Percentiles rank a stretch among this genome's conserved stretches.
These are phyloP conservation scores for Chernovozyma aurita DNA, from an alignment of 1,139 yeast genomes.

Conservation along the genomic window DNA sequence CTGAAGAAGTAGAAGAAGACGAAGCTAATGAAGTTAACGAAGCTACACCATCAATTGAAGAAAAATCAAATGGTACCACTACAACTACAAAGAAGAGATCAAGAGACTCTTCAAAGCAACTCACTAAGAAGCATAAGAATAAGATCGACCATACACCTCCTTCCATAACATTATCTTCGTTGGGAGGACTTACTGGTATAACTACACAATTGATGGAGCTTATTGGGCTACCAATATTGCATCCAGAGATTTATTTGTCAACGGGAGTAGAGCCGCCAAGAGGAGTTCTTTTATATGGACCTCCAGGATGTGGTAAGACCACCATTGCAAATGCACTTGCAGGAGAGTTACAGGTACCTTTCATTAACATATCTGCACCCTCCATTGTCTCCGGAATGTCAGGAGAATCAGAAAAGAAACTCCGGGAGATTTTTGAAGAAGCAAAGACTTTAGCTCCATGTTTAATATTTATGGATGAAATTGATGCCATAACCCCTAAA, in stretches of 20 bases:
- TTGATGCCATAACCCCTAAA: slow-evolving; percentile 97
- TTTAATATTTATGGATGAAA: slow-evolving; percentile 87
- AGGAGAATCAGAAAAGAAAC: slow-evolving; percentile 95
- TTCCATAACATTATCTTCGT: slow-evolving; percentile 55
- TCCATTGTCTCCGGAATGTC: slow-evolving; percentile 99
- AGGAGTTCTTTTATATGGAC: slow-evolving; percentile 92
- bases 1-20: too few relatives aligned
- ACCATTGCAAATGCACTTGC: slow-evolving; percentile 95
- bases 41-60: not conserved
- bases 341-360: slow-evolving; percentile 91
- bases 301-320: slow-evolving; percentile 99
- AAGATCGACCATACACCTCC: slow-evolving; percentile 67
- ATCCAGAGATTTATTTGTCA: slow-evolving; percentile 82
- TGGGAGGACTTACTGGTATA: slow-evolving; percentile 88
- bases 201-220: slow-evolving; percentile 83
- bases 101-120: slow-evolving; percentile 22
- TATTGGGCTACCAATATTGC: slow-evolving; percentile 85
- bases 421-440: slow-evolving; percentile 89
- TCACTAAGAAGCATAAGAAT: slow-evolving; percentile 40
- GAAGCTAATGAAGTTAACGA: slow-evolving; percentile 9
- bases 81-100: slow-evolving; percentile 30
- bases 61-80: slow-evolving; percentile 3
- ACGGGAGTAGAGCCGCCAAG: slow-evolving; percentile 98
- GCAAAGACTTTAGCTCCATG: slow-evolving; percentile 91
- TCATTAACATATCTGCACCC: slow-evolving; percentile 88